These are phyloP conservation scores for Pyricularia grisea DNA, from an alignment of 2,329 filamentous ascomycete species.

Conservation along the genomic window DNA sequence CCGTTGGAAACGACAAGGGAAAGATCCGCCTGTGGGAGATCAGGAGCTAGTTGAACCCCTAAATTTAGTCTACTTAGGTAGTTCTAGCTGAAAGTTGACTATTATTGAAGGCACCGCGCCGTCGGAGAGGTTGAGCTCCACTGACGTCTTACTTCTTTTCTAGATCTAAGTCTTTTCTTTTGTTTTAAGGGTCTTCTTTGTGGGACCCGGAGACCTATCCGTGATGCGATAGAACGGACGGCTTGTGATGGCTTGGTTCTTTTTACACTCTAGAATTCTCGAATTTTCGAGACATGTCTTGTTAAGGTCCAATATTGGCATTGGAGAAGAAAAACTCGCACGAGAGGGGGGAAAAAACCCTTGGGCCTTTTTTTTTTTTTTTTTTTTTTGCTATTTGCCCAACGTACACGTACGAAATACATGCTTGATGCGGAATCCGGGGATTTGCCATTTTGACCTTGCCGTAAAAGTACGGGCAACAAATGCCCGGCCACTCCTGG, in stretches of 20 bases:
- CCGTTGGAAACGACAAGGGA: constrained; percentile 81
- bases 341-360: not conserved
- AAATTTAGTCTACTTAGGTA: not conserved
- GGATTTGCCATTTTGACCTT: not conserved
- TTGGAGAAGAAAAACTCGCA: not conserved
- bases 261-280: not conserved
- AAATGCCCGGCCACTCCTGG: not conserved
- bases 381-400: no score
- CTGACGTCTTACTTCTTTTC: not conserved
- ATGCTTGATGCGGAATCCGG: not conserved
- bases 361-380: not conserved
- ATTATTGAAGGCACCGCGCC: not conserved
- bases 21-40: constrained; percentile 92
- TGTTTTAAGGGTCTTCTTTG: not conserved
- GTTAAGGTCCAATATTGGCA: not conserved
- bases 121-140: not conserved
- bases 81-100: not conserved
- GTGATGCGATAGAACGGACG: not conserved
- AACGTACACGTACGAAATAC: no score
- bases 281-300: not conserved
- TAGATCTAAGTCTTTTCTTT: not conserved
- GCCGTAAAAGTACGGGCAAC: not conserved
- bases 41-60: constrained; percentile 37
- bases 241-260: not conserved
- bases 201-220: not conserved